Evolutionary conservation across 768 basidiomycete genomes (phyloP), one percentile per base, ranked within the genome.

Genomic region (Leccinum uliginosum): DNA sequence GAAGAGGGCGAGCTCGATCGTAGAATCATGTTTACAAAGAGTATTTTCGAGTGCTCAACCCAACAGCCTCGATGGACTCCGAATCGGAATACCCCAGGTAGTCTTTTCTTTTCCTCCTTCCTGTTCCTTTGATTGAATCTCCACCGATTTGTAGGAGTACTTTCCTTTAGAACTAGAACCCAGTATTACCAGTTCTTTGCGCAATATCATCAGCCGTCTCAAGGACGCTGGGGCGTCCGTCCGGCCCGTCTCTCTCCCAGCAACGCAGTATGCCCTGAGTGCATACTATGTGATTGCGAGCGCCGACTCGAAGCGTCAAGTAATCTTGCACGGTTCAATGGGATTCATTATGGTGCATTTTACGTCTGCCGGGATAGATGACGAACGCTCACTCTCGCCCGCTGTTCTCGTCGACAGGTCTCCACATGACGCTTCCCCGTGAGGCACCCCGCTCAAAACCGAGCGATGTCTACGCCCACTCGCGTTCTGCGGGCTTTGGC

Each of bases 231-330:
- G 94, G 1, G 93, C 91, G 0, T 74, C 75, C 1, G 63, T 97
- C 30, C 71, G 83, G 1, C 80, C 92, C 0, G 84, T 98, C 0
- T 86, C 87, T 9, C 75, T 98, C 12, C 89, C 92, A 0, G 72
- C 76, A 2, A 83, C 83, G 0, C 71, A 68, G 2, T 89, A 88
- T 65, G 91, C 92, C 0, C 78, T 98, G 6, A 92, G 93, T 54
- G 89, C 93, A 12, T 98, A 98, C 75, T 98, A 98, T 66, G 91
- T 97, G n/a, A 80, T 98, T 15, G 90, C 96, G 2, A 90, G 86
- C 58, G 94, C 96, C 0, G 29, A 29, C 29, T 29, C 29, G 96
- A 98, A 67, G 95, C 95, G 0, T 89, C 90, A 59, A 94, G 92
- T 56, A 97, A 95, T 66, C 75, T 98, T 55, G 93, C 91, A 4